Percentiles rank a stretch among this genome's conserved stretches.
These are phyloP conservation scores for Tolypocladium tropicale DNA, from an alignment of 2,329 filamentous ascomycete genomes.

Conservation along the genomic window DNA sequence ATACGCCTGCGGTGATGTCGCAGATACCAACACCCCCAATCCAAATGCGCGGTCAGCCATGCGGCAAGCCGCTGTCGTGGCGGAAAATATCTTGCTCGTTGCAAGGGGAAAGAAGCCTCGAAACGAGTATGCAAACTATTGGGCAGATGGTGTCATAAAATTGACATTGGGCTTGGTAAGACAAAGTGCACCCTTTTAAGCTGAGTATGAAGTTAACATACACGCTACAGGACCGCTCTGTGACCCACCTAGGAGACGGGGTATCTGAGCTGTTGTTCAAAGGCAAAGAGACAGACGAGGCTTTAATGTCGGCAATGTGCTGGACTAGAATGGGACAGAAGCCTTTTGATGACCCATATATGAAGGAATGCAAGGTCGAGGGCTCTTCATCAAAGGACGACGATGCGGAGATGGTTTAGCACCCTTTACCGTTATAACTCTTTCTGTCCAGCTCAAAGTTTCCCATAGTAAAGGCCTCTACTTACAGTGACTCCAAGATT, in stretches of 20 bases:
- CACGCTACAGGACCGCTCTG: background rate
- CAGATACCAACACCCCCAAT: background rate
- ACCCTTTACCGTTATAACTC: too few relatives aligned
- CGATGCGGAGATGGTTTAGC: too few relatives aligned
- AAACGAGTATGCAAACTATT: background rate
- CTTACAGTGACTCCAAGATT: too few relatives aligned
- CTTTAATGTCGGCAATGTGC: background rate
- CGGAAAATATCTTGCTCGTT: background rate
- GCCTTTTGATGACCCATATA: background rate
- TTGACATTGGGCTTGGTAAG: background rate
- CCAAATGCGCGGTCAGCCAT: background rate
- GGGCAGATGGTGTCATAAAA: background rate
- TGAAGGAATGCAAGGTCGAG: background rate
- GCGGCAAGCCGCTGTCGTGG: background rate
- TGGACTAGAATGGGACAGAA: background rate
- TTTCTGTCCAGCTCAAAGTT: too few relatives aligned
- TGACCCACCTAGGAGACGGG: background rate
- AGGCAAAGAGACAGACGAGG: background rate
- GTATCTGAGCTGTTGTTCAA: background rate
- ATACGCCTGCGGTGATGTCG: background rate
- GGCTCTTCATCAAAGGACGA: too few relatives aligned
- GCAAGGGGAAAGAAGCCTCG: background rate
- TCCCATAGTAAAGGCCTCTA: too few relatives aligned
- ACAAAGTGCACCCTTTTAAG: background rate
- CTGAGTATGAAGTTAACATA: background rate